Percentiles rank a stretch among this genome's conserved stretches.
Evolutionary conservation across 2,329 filamentous ascomycete species (phyloP).

Genomic region (Microcyclospora tardicrescens): DNA sequence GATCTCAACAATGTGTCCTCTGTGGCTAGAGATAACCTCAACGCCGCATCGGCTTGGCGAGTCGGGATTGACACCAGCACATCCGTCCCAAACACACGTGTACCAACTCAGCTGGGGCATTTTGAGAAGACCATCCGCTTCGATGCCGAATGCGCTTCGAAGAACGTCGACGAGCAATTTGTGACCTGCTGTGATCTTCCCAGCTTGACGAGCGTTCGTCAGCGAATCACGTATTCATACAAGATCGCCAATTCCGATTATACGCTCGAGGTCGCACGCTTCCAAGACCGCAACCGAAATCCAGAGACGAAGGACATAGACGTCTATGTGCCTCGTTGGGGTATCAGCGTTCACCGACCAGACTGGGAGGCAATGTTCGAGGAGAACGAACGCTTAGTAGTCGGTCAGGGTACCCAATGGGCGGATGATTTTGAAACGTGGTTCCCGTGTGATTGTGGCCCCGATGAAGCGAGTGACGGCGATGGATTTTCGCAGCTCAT

Average conservation of each 20-base stretch:
- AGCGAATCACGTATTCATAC: conserved; percentile 17
- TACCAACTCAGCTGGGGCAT: conserved; percentile 6
- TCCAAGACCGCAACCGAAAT: conserved; percentile 10
- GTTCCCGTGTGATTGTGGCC: conserved; percentile 17
- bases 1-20: no score
- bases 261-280: conserved; percentile 17
- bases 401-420: conserved; percentile 18
- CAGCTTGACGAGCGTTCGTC: conserved; percentile 10
- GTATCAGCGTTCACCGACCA: conserved; percentile 15
- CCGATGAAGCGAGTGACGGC: conserved; percentile 1
- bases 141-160: conserved; percentile 4
- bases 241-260: conserved; percentile 16
- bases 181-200: conserved; percentile 7
- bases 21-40: conserved; percentile 7
- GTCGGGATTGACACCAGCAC: conserved; percentile 16
- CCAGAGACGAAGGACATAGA: conserved; percentile 1
- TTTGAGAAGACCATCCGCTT: conserved; percentile 12
- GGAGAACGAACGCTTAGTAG: conserved; percentile 15
- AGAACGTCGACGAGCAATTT: conserved; percentile 7
- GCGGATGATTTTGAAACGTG: conserved; percentile 15
- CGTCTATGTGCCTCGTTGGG: conserved; percentile 18
- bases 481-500: conserved; percentile 18
- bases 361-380: conserved; percentile 19
- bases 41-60: conserved; percentile 19
- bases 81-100: conserved; percentile 6